These are phyloP conservation scores for Sugiyamaella mastotermitis DNA, from an alignment of 805 yeast species.

Conservation along the genomic window DNA sequence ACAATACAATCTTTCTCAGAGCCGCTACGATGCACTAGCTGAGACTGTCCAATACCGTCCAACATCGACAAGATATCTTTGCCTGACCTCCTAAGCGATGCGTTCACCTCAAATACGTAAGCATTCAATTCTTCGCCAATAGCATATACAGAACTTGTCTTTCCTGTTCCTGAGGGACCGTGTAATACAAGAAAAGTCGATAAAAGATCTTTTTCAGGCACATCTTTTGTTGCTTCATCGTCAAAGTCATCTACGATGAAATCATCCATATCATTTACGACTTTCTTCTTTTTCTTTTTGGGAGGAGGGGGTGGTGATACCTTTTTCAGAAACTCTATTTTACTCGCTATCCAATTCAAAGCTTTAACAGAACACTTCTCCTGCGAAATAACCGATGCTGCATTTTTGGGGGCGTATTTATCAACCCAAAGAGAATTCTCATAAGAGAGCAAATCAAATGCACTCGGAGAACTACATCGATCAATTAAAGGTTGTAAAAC, in stretches of 20 bases:
- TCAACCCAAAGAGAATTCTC: constrained; percentile 15
- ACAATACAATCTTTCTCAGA: constrained; percentile 45
- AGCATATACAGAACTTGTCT: constrained; percentile 67
- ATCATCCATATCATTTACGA: constrained; percentile 16
- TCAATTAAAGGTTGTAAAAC: constrained; percentile 9
- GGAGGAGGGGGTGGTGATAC: background rate
- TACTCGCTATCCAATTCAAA: constrained; percentile 13
- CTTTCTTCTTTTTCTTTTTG: constrained; percentile 10
- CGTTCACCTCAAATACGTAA: constrained; percentile 74
- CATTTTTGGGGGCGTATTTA: constrained; percentile 14
- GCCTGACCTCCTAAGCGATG: constrained; percentile 66
- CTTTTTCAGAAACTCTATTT: constrained; percentile 9
- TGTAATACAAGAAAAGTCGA: constrained; percentile 32
- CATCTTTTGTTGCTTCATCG: constrained; percentile 17
- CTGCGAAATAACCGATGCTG: constrained; percentile 9
- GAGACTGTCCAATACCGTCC: constrained; percentile 79
- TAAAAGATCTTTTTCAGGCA: background rate
- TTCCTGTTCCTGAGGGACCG: constrained; percentile 75
- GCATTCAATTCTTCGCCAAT: constrained; percentile 57
- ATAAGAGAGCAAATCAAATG: constrained; percentile 17
- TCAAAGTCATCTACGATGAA: constrained; percentile 27
- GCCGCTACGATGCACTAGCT: constrained; percentile 49
- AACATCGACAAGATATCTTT: constrained; percentile 60
- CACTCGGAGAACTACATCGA: constrained; percentile 6
- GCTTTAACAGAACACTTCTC: constrained; percentile 8